These are phyloP conservation scores for Wickerhamomyces sp. DNA, from an alignment of 1,139 yeast species.

Conservation along the genomic window DNA sequence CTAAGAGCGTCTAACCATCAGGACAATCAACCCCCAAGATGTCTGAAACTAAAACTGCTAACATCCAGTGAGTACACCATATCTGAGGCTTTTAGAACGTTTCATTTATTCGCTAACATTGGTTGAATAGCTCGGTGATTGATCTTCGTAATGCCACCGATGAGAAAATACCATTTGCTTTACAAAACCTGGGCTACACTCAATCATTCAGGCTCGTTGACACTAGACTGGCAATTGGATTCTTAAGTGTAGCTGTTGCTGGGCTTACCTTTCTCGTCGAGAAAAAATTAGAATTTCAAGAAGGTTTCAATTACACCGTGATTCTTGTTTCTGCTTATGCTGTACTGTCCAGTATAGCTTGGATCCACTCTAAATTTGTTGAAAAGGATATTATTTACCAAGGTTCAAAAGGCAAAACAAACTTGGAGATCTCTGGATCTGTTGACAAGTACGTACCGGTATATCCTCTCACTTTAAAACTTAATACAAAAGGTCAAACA, in stretches of 20 bases:
- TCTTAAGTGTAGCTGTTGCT: conserved; percentile 58
- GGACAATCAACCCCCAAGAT: too few species aligned
- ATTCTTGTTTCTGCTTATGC: conserved; percentile 47
- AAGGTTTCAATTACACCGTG: conserved; percentile 34
- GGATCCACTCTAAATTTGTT: conserved; percentile 42
- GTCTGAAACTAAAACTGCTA: conserved; percentile 14
- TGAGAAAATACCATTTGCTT: conserved; percentile 39
- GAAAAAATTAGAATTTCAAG: conserved; percentile 47
- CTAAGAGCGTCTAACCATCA: too few species aligned
- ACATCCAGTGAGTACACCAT: conserved; percentile 11
- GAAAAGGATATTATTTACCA: conserved; percentile 56
- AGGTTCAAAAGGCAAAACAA: conserved; percentile 35
- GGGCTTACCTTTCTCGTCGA: conserved; percentile 64
- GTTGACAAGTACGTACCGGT: conserved; percentile 38
- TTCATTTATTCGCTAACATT: neutral
- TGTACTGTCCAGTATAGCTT: conserved; percentile 42
- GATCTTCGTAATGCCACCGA: conserved; percentile 43
- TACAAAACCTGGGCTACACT: conserved; percentile 54
- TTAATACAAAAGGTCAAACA: conserved; percentile 5
- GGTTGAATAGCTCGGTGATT: conserved; percentile 15
- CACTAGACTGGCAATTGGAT: conserved; percentile 64
- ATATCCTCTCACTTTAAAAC: conserved; percentile 30
- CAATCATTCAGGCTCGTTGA: conserved; percentile 59
- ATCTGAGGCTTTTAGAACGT: neutral
- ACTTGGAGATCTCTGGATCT: conserved; percentile 25